Conservation (phyloP, 768 basidiomycete species). For the Tremella fuciformis region DNA sequence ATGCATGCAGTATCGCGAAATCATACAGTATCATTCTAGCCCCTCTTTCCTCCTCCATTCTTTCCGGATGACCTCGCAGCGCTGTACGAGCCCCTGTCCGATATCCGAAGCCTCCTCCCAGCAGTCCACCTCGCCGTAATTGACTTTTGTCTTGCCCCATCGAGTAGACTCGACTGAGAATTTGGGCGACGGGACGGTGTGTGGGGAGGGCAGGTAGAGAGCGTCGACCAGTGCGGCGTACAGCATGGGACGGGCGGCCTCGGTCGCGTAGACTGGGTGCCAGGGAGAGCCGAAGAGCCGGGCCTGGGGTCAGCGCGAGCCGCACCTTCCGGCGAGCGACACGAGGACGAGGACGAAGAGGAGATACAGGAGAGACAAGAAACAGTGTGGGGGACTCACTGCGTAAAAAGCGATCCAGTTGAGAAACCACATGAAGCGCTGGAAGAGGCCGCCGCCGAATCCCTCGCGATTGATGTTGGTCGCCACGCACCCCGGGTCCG, state of each 20-base stretch:
- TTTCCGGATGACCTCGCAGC: slow-evolving; percentile 27
- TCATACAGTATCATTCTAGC: slow-evolving; percentile 15
- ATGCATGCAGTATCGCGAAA: too few species aligned
- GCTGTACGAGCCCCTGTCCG: slow-evolving; percentile 19
- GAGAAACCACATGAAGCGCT: slow-evolving; percentile 16
- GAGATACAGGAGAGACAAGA: background rate
- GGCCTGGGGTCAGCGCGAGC: slow-evolving; percentile 16
- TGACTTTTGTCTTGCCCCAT: slow-evolving; percentile 24
- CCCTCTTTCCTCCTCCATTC: slow-evolving; percentile 33
- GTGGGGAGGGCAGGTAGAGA: slow-evolving; percentile 17
- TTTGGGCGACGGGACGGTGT: slow-evolving; percentile 23
- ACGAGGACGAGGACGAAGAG: background rate
- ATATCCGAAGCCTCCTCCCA: slow-evolving; percentile 29
- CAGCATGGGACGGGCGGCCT: slow-evolving; percentile 29
- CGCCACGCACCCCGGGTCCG: slow-evolving; percentile 29
- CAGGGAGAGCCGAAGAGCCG: slow-evolving; percentile 36
- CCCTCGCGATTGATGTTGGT: slow-evolving; percentile 22
- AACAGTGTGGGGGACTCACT: slow-evolving; percentile 16
- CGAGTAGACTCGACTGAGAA: slow-evolving; percentile 18
- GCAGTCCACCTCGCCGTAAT: slow-evolving; percentile 29
- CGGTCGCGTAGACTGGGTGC: slow-evolving; percentile 31
- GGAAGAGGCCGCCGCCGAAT: slow-evolving; percentile 19
- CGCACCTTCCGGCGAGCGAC: too few species aligned
- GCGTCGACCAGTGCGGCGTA: slow-evolving; percentile 37
- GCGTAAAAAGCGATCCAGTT: slow-evolving; percentile 28